phyloP scores from a whole-genome alignment of 768 basidiomycete genomes.

The Leccinellum rugosiceps region DNA sequence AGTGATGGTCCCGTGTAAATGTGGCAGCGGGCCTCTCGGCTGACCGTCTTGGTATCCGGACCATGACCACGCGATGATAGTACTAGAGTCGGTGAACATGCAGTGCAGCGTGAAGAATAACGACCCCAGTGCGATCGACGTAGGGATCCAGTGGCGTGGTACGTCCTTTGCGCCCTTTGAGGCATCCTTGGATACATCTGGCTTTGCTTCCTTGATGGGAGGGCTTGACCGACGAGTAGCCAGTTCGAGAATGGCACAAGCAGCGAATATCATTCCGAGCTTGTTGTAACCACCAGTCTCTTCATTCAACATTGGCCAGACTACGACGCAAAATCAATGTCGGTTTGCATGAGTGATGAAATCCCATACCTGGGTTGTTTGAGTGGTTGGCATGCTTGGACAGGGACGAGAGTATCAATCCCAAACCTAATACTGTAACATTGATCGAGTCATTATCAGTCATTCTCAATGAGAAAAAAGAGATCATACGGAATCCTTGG shows the following conservation, averaged over 20 bases:
- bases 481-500: slow-evolving; percentile 46
- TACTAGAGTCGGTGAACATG: slow-evolving; percentile 70
- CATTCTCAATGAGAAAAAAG: background rate
- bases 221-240: slow-evolving; percentile 37
- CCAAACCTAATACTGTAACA: slow-evolving; percentile 58
- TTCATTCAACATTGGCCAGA: slow-evolving; percentile 76
- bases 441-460: background rate
- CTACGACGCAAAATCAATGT: slow-evolving; percentile 31
- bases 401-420: slow-evolving; percentile 62
- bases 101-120: slow-evolving; percentile 72
- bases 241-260: slow-evolving; percentile 57
- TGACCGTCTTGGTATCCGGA: slow-evolving; percentile 68
- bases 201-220: slow-evolving; percentile 3
- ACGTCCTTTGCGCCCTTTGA: slow-evolving; percentile 9
- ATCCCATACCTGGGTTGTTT: slow-evolving; percentile 65
- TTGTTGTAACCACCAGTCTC: slow-evolving; percentile 69
- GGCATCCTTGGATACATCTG: background rate
- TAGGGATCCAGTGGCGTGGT: slow-evolving; percentile 32
- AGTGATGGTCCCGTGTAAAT: slow-evolving; percentile 67
- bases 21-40: slow-evolving; percentile 68
- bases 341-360: background rate
- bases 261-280: slow-evolving; percentile 55
- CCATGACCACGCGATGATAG: slow-evolving; percentile 86
- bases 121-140: slow-evolving; percentile 60
- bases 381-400: slow-evolving; percentile 77